Conservation (phyloP, 179 eudicot genomes). For the Silene coronaria region DNA sequence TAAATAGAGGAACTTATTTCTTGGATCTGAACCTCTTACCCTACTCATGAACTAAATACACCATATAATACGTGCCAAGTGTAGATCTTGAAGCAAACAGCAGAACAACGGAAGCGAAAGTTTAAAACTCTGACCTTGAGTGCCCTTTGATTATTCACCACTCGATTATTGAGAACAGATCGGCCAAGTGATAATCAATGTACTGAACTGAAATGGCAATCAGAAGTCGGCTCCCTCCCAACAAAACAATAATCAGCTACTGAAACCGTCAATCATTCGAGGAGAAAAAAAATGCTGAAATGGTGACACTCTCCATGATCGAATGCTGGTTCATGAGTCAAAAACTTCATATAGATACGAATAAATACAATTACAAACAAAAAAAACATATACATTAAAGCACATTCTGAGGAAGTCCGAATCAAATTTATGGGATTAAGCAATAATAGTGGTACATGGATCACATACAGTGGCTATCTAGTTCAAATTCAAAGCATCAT, state of each 20-base stretch:
- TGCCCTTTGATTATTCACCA: too few species aligned
- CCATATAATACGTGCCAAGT: too few species aligned
- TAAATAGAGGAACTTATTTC: too few species aligned
- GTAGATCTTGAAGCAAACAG: too few species aligned
- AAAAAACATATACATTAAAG: constrained; percentile 26
- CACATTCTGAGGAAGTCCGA: constrained; percentile 14
- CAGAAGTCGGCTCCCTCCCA: too few species aligned
- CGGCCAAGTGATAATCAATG: too few species aligned
- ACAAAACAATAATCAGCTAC: too few species aligned
- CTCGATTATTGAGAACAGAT: too few species aligned
- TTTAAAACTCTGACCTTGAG: too few species aligned
- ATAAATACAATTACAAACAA: constrained; percentile 23
- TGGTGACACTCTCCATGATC: constrained; percentile 25
- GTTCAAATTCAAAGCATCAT: constrained; percentile 6
- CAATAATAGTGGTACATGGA: constrained; percentile 34
- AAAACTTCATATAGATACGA: constrained; percentile 31
- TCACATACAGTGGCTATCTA: constrained; percentile 26
- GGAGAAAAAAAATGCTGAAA: constrained; percentile 11
- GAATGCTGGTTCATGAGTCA: constrained; percentile 13
- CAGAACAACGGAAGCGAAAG: too few species aligned
- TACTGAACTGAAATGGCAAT: too few species aligned
- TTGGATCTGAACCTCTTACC: too few species aligned
- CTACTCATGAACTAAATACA: constrained; percentile 8
- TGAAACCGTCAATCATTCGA: not conserved
- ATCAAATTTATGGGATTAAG: constrained; percentile 19